Conservation (phyloP, 2,329 filamentous ascomycete genomes). For the Fusarium clavum region DNA sequence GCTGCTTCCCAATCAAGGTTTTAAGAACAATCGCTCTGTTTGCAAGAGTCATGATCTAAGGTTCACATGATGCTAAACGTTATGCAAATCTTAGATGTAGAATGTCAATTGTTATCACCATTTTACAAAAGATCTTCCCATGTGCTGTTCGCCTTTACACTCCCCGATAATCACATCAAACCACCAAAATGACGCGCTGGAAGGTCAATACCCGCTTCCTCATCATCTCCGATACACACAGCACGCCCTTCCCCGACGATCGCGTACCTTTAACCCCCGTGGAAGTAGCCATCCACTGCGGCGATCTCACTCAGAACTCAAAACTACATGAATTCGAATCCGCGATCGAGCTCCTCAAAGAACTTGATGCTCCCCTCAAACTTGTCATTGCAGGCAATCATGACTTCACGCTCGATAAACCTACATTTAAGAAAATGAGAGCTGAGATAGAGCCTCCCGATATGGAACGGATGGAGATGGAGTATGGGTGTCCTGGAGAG, state of each 20-base stretch:
- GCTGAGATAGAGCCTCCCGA: background rate
- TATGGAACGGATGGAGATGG: conserved; percentile 3
- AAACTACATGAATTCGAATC: conserved; percentile 55
- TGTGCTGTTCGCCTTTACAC: accelerated
- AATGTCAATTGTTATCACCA: background rate
- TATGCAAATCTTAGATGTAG: background rate
- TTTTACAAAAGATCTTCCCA: background rate
- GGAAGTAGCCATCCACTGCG: conserved; percentile 62
- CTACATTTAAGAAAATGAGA: conserved; percentile 49
- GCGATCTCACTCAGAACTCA: conserved; percentile 60
- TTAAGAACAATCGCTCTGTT: too few relatives aligned
- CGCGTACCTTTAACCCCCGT: background rate
- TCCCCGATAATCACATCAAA: too few relatives aligned
- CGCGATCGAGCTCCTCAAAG: conserved; percentile 53
- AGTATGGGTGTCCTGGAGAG: conserved; percentile 54
- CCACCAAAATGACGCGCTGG: background rate
- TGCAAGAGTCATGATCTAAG: background rate
- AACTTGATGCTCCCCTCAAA: conserved; percentile 58
- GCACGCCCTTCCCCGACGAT: background rate
- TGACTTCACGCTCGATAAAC: conserved; percentile 57
- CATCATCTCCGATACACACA: conserved; percentile 25
- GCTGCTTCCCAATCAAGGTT: too few relatives aligned
- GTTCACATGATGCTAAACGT: background rate
- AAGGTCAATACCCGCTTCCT: conserved; percentile 18
- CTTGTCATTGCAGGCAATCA: conserved; percentile 64